These are phyloP conservation scores for Chrysanthemum lavandulifolium DNA, from an alignment of 129 eudicot genomes.

Conservation along the genomic window DNA sequence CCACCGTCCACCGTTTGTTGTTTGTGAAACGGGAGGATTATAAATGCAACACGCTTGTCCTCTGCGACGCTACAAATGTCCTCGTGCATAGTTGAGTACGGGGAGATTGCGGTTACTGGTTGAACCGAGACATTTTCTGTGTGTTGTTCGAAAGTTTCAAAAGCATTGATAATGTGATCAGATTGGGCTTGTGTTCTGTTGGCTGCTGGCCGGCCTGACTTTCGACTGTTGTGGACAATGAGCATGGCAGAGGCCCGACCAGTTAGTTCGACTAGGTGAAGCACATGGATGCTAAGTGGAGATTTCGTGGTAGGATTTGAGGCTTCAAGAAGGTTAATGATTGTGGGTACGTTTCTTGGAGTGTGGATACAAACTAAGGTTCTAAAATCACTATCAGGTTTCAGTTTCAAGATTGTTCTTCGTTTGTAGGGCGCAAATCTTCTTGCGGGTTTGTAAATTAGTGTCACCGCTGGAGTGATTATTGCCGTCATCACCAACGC, in stretches of 20 bases:
- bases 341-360: conserved; percentile 75
- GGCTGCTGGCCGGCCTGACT: conserved; percentile 62
- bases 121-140: conserved; percentile 49
- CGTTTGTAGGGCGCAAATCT: conserved; percentile 53
- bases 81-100: conserved; percentile 87
- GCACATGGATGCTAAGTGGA: conserved; percentile 57
- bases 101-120: conserved; percentile 82
- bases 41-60: conserved; percentile 70
- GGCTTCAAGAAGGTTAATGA: conserved; percentile 82
- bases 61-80: conserved; percentile 77
- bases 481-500: conserved; percentile 66
- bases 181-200: conserved; percentile 83
- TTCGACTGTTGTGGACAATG: conserved; percentile 63
- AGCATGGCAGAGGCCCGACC: conserved; percentile 93
- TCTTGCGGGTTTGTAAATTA: conserved; percentile 66
- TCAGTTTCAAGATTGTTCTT: conserved; percentile 54
- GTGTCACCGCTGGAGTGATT: conserved; percentile 59
- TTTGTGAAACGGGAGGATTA: conserved; percentile 82
- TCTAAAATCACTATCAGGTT: conserved; percentile 54
- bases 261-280: conserved; percentile 85
- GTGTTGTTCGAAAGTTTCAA: conserved; percentile 74
- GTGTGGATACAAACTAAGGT: conserved; percentile 71
- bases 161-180: conserved; percentile 77
- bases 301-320: conserved; percentile 60
- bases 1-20: conserved; percentile 93